Evolutionary conservation across 2,329 filamentous ascomycete species (phyloP), one percentile per base, ranked within the genome.

Genomic region (Dothideomycetes sp.): DNA sequence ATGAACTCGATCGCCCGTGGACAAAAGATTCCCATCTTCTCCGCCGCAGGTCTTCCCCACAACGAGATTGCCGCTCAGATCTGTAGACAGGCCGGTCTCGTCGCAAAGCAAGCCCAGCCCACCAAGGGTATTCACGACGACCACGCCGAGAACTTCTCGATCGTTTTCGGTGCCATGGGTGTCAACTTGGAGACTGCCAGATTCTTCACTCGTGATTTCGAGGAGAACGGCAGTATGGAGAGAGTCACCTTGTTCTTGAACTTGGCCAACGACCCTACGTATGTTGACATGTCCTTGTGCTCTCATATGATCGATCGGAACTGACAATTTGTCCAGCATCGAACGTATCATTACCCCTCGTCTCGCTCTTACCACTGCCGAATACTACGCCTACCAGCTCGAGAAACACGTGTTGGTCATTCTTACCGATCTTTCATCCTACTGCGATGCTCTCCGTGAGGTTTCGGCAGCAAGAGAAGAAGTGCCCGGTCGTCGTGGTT

Each of bases 391-490:
- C 61, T 98, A 98, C 71, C 91, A 98, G 68, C 79, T 98, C 52
- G 91, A 98, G 77, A 98, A 98, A 78, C 91, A 98, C 77, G 91
- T 98, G 47, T 69, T 98, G 51, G 91, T 98, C 59, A 98, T 98
- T 65, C 80, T 98, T 61, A 98, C 93, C 41, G 91, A 98, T 75
- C 70, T 98, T 54, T 91, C 91, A 1, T 87, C 91, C 35, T 98
- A 98, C 75, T 98, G 93, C 64, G 91, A 98, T 65, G 93, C 91
- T 51, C 82, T 98, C 51, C 91, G 91, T 77, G 91, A 98, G 69
- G 91, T 98, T 36, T 98, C 91, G 11, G 89, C 91, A 41, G 91
- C 91, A 39, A 80, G 91, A 70, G 91, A 98, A 75, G 91, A 98
- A 80, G 91, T 98, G 30, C 91, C 91, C 28, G 91, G 91, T 74